These are phyloP conservation scores for Cladosporium sp. DNA, from an alignment of 2,329 filamentous ascomycete species.

Conservation along the genomic window DNA sequence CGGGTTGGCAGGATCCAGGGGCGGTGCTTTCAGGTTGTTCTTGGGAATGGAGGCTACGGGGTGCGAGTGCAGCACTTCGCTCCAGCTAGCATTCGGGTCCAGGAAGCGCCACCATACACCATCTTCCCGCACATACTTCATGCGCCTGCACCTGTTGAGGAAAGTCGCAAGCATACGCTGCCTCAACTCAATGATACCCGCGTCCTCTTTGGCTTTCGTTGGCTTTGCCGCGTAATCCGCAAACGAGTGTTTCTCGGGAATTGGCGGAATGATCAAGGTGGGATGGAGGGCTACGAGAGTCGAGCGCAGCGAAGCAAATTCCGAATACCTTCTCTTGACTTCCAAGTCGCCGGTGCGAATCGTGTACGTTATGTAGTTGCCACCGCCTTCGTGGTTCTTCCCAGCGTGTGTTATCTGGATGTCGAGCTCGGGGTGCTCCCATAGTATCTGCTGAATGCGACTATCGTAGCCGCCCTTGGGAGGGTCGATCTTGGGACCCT, in stretches of 20 bases:
- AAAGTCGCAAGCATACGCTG: slow-evolving; percentile 98
- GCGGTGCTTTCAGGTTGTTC: slow-evolving; percentile 91
- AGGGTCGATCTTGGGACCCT: slow-evolving; percentile 45
- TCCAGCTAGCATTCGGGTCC: slow-evolving; percentile 96
- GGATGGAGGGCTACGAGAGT: slow-evolving; percentile 89
- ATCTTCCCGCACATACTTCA: slow-evolving; percentile 88
- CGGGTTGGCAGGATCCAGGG: slow-evolving; percentile 89
- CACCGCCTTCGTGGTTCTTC: slow-evolving; percentile 88
- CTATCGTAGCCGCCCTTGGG: slow-evolving; percentile 91
- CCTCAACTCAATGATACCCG: slow-evolving; percentile 90
- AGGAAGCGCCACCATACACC: slow-evolving; percentile 98
- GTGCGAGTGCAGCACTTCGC: slow-evolving; percentile 89
- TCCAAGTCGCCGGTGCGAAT: slow-evolving; percentile 94
- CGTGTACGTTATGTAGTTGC: slow-evolving; percentile 94
- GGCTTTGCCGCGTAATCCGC: slow-evolving; percentile 97
- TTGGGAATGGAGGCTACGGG: slow-evolving; percentile 90
- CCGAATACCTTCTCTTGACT: slow-evolving; percentile 91
- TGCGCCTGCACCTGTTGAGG: slow-evolving; percentile 84
- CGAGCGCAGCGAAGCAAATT: slow-evolving; percentile 87
- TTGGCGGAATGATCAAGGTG: slow-evolving; percentile 91
- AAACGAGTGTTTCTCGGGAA: slow-evolving; percentile 98
- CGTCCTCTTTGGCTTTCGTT: slow-evolving; percentile 95
- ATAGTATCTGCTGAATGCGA: slow-evolving; percentile 94
- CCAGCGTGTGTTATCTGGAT: slow-evolving; percentile 93
- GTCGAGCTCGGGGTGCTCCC: slow-evolving; percentile 85